These are phyloP conservation scores for Colletotrichum sp. DNA, from an alignment of 2,329 filamentous ascomycete species.

Conservation along the genomic window DNA sequence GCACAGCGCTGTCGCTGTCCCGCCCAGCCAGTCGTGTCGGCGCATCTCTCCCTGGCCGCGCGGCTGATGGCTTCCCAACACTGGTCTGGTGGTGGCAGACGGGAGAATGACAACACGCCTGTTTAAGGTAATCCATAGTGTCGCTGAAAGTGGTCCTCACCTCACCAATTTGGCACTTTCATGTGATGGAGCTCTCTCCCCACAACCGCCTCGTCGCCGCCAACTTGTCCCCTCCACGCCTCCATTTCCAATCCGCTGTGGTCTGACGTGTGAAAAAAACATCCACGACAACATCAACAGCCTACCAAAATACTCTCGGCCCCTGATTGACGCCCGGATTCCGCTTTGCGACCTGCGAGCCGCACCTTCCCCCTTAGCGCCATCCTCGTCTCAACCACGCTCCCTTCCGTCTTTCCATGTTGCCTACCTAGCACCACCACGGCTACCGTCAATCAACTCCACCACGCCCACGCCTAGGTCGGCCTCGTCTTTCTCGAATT, in stretches of 20 bases:
- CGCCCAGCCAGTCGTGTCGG: conserved; percentile 10
- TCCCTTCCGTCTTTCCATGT: background rate
- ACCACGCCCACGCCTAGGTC: background rate
- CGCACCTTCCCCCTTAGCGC: background rate
- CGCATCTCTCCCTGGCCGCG: conserved; percentile 19
- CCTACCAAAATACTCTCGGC: background rate
- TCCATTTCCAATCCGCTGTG: background rate
- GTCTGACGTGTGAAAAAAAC: conserved; percentile 8
- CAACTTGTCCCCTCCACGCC: background rate
- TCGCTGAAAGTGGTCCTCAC: background rate
- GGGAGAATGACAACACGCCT: background rate
- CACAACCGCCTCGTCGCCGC: conserved; percentile 3
- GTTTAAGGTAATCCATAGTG: background rate
- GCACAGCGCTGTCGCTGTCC: conserved; percentile 1
- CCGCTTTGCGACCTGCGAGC: background rate
- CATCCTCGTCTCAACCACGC: background rate
- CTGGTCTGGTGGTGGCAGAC: background rate
- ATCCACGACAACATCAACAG: background rate
- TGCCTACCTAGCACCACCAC: background rate
- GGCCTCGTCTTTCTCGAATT: background rate
- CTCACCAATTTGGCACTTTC: conserved; percentile 14
- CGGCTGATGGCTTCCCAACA: conserved; percentile 14
- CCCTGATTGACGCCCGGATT: background rate
- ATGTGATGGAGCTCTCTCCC: conserved; percentile 21
- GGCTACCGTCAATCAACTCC: background rate